A percentile compares a stretch with the other conserved stretches of the same genome.
Conservation (phyloP, 2,329 filamentous ascomycete genomes). For the Raffaelea arxii region DNA sequence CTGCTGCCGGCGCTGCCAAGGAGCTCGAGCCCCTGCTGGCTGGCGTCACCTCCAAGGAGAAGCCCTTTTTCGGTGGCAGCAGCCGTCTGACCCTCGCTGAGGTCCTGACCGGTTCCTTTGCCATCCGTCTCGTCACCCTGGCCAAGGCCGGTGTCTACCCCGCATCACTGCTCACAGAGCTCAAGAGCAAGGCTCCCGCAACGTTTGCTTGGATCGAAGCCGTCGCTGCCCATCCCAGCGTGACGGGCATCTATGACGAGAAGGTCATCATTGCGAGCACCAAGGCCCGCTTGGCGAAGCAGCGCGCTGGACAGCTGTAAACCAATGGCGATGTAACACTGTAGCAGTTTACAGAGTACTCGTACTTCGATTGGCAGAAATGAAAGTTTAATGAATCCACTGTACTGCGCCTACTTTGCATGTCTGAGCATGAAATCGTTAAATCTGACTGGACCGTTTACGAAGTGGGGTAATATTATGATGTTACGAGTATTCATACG, state of each 20-base stretch:
- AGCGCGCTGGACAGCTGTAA: constrained; percentile 9
- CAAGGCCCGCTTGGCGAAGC: constrained; percentile 10
- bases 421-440: too few relatives aligned
- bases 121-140: constrained; percentile 49
- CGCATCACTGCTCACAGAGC: constrained; percentile 4
- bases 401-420: too few relatives aligned
- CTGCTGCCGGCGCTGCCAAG: constrained; percentile 50
- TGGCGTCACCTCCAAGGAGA: constrained; percentile 23
- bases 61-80: constrained; percentile 56
- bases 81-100: constrained; percentile 62
- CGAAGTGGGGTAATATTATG: too few relatives aligned
- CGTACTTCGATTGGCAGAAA: too few relatives aligned
- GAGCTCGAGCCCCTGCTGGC: constrained; percentile 64
- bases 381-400: too few relatives aligned
- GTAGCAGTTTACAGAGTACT: too few relatives aligned
- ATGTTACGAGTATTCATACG: too few relatives aligned
- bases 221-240: constrained; percentile 53
- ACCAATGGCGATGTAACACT: neutral
- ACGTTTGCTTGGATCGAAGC: constrained; percentile 59
- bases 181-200: constrained; percentile 46
- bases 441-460: too few relatives aligned
- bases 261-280: constrained; percentile 27
- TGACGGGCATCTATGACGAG: constrained; percentile 54
- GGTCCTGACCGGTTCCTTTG: constrained; percentile 59
- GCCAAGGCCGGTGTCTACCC: constrained; percentile 46